Percentiles rank a stretch among this genome's conserved stretches.
Conservation (phyloP, 73 alveolate genomes). For the Symbiodinium natans region DNA sequence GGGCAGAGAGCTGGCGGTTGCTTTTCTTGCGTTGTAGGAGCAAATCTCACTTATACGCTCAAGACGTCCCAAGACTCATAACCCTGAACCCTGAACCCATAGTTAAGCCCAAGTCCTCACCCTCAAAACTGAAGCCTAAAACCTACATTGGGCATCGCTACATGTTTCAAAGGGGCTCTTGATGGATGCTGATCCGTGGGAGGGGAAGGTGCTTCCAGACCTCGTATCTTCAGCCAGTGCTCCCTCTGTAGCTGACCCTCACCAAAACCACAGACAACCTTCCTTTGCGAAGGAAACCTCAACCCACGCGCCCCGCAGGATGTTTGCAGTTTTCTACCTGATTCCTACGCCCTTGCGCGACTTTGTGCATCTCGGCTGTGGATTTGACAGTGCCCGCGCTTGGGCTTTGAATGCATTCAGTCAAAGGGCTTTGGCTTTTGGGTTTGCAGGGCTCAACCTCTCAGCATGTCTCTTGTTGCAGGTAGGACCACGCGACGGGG, state of each 20-base stretch:
- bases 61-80: no score
- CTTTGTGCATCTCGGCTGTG: neutral
- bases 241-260: no score
- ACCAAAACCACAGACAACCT: neutral
- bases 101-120: no score
- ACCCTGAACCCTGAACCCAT: no score
- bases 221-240: neutral
- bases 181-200: neutral
- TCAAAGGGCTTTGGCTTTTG: neutral
- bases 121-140: no score
- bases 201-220: neutral
- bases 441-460: neutral
- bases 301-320: neutral
- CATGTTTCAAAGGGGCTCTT: neutral
- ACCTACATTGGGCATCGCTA: no score
- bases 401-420: neutral
- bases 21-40: no score
- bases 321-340: slow-evolving; percentile 57
- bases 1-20: no score
- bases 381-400: neutral
- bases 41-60: no score
- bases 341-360: slow-evolving; percentile 74
- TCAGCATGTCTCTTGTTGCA: neutral
- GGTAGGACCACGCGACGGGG: neutral
- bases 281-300: neutral